Evolutionary conservation across 805 yeast genomes (phyloP), one percentile per base, ranked within the genome.

Genomic region (Torulaspora gathmanii): DNA sequence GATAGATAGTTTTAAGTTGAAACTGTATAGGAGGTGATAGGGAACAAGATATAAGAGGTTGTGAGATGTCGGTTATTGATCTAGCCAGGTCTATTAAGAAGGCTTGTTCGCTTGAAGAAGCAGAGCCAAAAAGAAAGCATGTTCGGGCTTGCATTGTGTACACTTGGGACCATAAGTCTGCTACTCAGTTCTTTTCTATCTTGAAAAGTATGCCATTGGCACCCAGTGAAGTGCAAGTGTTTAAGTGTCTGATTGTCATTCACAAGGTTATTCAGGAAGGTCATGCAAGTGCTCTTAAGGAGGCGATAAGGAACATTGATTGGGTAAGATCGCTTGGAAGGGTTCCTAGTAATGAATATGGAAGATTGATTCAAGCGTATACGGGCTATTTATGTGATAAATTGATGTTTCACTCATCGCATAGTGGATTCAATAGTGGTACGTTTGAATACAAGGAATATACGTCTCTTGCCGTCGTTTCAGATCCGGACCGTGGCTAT

Each of bases 201-300:
- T 70, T 91, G 50, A 87, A 86, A 64, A 67, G 83, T 42, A 80
- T 82, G 50, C 95, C 97, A 1, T 70, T 90, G 46, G 89, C 83
- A 51, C 48, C 46, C 45, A 91, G 86, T 57, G 95, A 88, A 53
- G 76, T 90, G 13, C 95, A 86, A 65, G 66, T 86, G 50, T 90
- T 89, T 70, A 91, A 91, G 63, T 82, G 95, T 12, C 70, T 93
- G 60, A 85, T 90, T 43, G 75, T 86, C 52, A 75, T 89, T 38
- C 98, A 91, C 59, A 90, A 91, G 58, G 91, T 93, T 5, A 69
- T 91, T n/a, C 98, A 93, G 64, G 99, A 91, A 66, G 99, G 99
- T n/a, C 98, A 91, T 63, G 88, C 88, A 11, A 76, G 86, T 22
- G 81, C 87, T 5, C 69, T 91, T 56, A 73, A 78, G 41, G 96